Base-by-base conservation (phyloP, 78 protist genomes). In the Cavenderia fasciculata region DNA sequence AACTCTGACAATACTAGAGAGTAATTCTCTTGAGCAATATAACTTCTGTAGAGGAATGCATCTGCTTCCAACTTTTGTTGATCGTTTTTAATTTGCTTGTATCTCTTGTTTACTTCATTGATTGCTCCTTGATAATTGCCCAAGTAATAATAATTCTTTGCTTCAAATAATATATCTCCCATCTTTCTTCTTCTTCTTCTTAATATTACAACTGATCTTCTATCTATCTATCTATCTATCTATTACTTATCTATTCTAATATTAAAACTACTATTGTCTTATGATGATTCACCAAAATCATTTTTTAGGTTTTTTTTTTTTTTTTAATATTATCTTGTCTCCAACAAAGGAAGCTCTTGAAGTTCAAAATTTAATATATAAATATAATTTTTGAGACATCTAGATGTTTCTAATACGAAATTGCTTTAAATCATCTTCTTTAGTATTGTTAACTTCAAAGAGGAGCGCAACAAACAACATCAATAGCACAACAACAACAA, bases 121-220 rank as follows among this genome's bases (percentile, higher is more conserved):
- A 87, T 74, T 16, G 79, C 70, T 8, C 61, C 66, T 46, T 87
- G 93, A 38, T 87, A 87, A 23, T 87, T 87, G 16, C 86, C 93
- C 3, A 87, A 46, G 38, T 68, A 74, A 65, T 43, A 87, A n/a
- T 56, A 87, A 29, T 87, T 87, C 41, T 57, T 87, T 33, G 72
- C 44, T 40, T 87, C 93, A 38, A 74, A 87, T 74, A 87, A 52
- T 49, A 71, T 8, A 51, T 71, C 78, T 4, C 36, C 78, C 36
- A 63, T 31, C 78, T 52, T 71, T 47, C 11, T 43, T 16, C 1
- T 36, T 38, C 16, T 59, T 16, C 16, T 29, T 33, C 4, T n/a
- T n/a, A n/a, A n/a, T n/a, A n/a, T n/a, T n/a, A n/a, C n/a, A n/a
- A n/a, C n/a, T n/a, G n/a, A n/a, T n/a, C n/a, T n/a, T n/a, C n/a